Conservation (phyloP, 495 filamentous ascomycete species). For the Penicillium paxilli region DNA sequence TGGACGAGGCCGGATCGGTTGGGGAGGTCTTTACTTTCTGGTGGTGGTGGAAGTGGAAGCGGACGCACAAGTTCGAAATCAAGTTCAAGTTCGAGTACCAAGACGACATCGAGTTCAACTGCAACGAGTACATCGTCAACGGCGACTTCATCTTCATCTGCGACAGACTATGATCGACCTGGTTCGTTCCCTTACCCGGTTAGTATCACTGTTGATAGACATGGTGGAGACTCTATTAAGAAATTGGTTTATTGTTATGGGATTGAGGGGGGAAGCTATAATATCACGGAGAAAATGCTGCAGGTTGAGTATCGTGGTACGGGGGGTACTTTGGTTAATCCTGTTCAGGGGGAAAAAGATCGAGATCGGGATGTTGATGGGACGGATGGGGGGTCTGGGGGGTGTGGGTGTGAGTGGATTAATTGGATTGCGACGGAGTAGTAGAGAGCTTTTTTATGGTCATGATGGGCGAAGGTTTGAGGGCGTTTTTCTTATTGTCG, state of each 20-base stretch:
- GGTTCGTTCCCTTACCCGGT: conserved; percentile 86
- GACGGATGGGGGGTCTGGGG: conserved; percentile 70
- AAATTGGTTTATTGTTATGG: conserved; percentile 75
- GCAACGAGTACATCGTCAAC: conserved; percentile 21
- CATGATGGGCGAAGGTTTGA: too few species aligned
- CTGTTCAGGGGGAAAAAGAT: conserved; percentile 32
- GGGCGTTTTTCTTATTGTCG: too few species aligned
- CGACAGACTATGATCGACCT: conserved; percentile 57
- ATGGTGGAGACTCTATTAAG: conserved; percentile 61
- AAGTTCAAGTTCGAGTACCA: neutral
- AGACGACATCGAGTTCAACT: conserved; percentile 14
- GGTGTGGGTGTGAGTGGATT: conserved; percentile 72
- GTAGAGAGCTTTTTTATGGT: too few species aligned
- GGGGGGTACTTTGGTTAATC: conserved; percentile 62
- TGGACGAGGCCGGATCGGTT: conserved; percentile 64
- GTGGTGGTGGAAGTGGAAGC: conserved; percentile 7
- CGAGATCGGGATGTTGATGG: conserved; percentile 42
- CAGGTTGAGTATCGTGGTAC: conserved; percentile 59
- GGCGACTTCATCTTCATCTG: conserved; percentile 38
- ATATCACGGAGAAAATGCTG: conserved; percentile 51
- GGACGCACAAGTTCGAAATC: conserved; percentile 2
- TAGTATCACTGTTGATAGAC: conserved; percentile 77
- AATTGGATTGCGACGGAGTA: conserved; percentile 52
- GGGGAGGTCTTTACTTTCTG: conserved; percentile 44
- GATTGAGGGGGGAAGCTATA: conserved; percentile 53